Conservation (phyloP, 805 yeast species). For the Clavispora santaluciae region DNA sequence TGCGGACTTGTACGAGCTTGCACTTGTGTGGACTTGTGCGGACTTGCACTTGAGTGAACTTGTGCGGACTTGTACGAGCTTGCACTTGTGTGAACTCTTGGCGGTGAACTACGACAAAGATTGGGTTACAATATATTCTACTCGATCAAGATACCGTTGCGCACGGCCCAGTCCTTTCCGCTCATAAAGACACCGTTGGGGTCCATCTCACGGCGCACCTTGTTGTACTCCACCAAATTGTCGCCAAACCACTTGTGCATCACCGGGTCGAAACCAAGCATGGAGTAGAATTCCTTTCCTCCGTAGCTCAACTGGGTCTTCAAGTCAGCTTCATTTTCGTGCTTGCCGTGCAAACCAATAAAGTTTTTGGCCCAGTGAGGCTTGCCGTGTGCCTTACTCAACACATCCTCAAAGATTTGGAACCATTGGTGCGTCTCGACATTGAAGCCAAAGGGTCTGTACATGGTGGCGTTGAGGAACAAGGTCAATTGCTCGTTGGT, state of each 20-base stretch:
- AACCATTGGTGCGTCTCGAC: slow-evolving; percentile 80
- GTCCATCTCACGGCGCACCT: slow-evolving; percentile 63
- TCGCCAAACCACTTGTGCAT: slow-evolving; percentile 79
- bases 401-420: slow-evolving; percentile 70
- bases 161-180: slow-evolving; percentile 71
- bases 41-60: too few species aligned
- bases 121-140: too few species aligned
- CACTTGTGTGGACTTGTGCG: too few species aligned
- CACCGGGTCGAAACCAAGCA: slow-evolving; percentile 72
- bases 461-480: slow-evolving; percentile 90
- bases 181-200: slow-evolving; percentile 79
- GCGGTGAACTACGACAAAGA: too few species aligned
- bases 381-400: slow-evolving; percentile 77
- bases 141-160: slow-evolving; percentile 64
- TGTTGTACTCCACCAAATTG: slow-evolving; percentile 55
- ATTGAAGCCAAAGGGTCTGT: slow-evolving; percentile 81
- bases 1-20: too few species aligned
- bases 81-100: too few species aligned
- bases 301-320: slow-evolving; percentile 37
- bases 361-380: slow-evolving; percentile 99
- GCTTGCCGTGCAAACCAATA: slow-evolving; percentile 50
- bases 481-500: slow-evolving; percentile 76
- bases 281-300: slow-evolving; percentile 54
- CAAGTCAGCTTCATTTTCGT: slow-evolving; percentile 30
- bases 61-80: too few species aligned